Conservation (phyloP, 208 protist species). For the Crithidia thermophila region DNA sequence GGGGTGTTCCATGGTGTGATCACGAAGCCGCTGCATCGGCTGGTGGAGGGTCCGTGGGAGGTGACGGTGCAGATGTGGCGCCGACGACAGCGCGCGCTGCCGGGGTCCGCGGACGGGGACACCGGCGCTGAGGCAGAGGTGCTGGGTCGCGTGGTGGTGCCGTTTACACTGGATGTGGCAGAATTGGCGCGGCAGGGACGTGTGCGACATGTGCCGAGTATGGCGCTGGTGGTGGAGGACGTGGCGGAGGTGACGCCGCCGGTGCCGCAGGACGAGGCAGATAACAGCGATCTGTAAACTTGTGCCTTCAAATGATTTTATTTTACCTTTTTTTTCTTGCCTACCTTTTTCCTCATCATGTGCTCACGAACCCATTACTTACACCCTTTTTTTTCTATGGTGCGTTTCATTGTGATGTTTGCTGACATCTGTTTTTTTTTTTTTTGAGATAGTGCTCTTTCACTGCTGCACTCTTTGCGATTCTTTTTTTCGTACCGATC, state of each 20-base stretch:
- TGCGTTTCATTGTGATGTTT: no score
- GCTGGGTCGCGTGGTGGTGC: constrained; percentile 66
- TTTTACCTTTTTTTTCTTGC: not conserved
- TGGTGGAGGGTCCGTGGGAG: constrained; percentile 56
- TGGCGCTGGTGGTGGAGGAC: constrained; percentile 12
- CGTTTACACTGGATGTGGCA: constrained; percentile 46
- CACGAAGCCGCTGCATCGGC: constrained; percentile 67
- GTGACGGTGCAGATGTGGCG: constrained; percentile 59
- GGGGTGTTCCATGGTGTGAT: constrained; percentile 40
- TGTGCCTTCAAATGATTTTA: constrained; percentile 3
- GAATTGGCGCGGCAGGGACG: constrained; percentile 11
- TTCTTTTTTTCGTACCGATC: no score
- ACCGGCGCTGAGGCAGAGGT: constrained; percentile 34
- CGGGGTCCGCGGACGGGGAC: not conserved
- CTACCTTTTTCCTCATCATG: not conserved
- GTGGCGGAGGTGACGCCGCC: not conserved
- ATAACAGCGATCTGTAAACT: constrained; percentile 1
- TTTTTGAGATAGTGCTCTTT: not conserved
- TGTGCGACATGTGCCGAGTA: constrained; percentile 7
- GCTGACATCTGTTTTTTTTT: constrained; percentile 10
- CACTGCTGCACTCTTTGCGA: no score
- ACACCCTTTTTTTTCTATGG: no score
- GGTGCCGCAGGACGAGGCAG: not conserved
- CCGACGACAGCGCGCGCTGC: constrained; percentile 14
- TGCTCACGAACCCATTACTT: no score